These are phyloP conservation scores for Peronosclerospora sorghi DNA, from an alignment of 352 stramenopile species.

Conservation along the genomic window DNA sequence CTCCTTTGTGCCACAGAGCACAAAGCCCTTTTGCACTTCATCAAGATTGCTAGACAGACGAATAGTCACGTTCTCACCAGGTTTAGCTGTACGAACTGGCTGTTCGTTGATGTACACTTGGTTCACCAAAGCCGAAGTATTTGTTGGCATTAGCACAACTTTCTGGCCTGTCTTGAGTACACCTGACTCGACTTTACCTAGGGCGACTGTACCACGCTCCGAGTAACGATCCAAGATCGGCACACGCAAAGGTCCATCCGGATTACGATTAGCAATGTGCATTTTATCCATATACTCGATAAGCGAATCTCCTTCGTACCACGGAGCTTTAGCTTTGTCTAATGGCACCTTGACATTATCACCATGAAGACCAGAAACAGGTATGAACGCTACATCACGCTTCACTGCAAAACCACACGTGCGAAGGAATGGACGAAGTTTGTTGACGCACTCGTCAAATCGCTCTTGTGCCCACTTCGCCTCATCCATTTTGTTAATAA, in stretches of 20 bases:
- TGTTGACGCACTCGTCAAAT: constrained; percentile 86
- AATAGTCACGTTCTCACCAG: constrained; percentile 96
- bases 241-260: constrained; percentile 87
- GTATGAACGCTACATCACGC: constrained; percentile 95
- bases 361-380: constrained; percentile 92
- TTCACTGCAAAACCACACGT: constrained; percentile 97
- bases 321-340: constrained; percentile 56
- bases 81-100: constrained; percentile 89
- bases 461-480: constrained; percentile 90
- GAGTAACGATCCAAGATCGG: constrained; percentile 96
- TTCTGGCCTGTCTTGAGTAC: constrained; percentile 88
- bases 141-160: constrained; percentile 93
- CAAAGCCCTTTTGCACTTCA: constrained; percentile 87
- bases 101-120: constrained; percentile 90
- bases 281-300: constrained; percentile 90
- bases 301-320: constrained; percentile 93
- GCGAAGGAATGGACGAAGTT: constrained; percentile 91
- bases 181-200: constrained; percentile 97
- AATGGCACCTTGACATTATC: constrained; percentile 94
- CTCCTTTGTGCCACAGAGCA: constrained; percentile 80
- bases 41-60: constrained; percentile 86
- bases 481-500: constrained; percentile 99
- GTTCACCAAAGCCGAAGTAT: constrained; percentile 42
- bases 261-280: constrained; percentile 85
- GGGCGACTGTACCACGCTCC: constrained; percentile 93